Percentiles rank a stretch among this genome's conserved stretches.
Evolutionary conservation across 495 filamentous ascomycete genomes (phyloP).

Genomic region (Neurospora sp.): DNA sequence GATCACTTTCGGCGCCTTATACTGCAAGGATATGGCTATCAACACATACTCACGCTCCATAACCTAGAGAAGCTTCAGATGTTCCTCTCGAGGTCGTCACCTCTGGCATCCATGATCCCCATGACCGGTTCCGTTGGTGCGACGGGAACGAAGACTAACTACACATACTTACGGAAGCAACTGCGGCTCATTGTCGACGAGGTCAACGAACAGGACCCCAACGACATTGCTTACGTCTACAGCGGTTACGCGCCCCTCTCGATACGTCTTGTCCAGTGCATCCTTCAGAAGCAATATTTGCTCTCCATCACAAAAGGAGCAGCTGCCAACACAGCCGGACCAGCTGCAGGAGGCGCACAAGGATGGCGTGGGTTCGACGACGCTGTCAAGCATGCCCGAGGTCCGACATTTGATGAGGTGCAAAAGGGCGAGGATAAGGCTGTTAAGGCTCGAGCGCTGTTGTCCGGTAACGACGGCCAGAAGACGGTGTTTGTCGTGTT

Average conservation of each 20-base stretch:
- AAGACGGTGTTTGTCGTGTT: slow-evolving; percentile 91
- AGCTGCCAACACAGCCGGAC: slow-evolving; percentile 36
- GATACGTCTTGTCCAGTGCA: slow-evolving; percentile 86
- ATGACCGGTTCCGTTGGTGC: slow-evolving; percentile 43
- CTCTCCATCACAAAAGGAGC: slow-evolving; percentile 54
- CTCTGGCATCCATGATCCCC: slow-evolving; percentile 60
- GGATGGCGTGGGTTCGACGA: slow-evolving; percentile 92
- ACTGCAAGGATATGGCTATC: slow-evolving; percentile 86
- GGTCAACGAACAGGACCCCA: slow-evolving; percentile 91
- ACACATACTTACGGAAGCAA: slow-evolving; percentile 72
- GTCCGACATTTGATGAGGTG: slow-evolving; percentile 80
- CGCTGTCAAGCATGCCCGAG: slow-evolving; percentile 70
- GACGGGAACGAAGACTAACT: slow-evolving; percentile 73
- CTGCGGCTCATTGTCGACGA: slow-evolving; percentile 90
- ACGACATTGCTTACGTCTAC: slow-evolving; percentile 95
- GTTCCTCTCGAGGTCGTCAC: slow-evolving; percentile 60
- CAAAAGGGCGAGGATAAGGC: slow-evolving; percentile 94
- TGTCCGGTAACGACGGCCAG: slow-evolving; percentile 61
- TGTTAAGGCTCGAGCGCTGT: slow-evolving; percentile 72
- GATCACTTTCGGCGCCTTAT: slow-evolving; percentile 83
- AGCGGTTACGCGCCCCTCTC: slow-evolving; percentile 93
- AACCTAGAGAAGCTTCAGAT: slow-evolving; percentile 85
- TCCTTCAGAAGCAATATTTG: slow-evolving; percentile 82
- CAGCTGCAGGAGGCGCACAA: slow-evolving; percentile 50
- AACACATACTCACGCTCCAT: slow-evolving; percentile 83